Base-by-base conservation (phyloP, 1,284 basidiomycete species). In the Rhodotorula sp. region DNA sequence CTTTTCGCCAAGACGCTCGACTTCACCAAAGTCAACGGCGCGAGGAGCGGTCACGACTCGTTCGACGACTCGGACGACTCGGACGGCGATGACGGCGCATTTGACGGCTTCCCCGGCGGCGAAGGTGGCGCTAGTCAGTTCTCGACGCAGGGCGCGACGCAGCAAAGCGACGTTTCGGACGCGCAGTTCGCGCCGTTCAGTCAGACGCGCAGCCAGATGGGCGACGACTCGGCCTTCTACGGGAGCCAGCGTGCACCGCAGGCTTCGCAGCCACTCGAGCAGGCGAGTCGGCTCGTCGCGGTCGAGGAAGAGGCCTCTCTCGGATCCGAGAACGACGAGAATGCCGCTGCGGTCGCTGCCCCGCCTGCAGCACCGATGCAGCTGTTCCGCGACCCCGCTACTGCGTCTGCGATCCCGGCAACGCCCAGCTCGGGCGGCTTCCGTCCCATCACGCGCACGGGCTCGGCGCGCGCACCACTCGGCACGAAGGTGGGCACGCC, bases 1-100 rank as follows among this genome's bases (percentile, higher is more conserved):
- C 71, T 75, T 45, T 69, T 77, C 63, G 69, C 72, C 52, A 70
- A 71, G 50, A 76, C 74, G 19, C 69, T 76, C 64, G 67, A 76
- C 50, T 72, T 76, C 48, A 70, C 62, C 49, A 64, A 66, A 27
- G 27, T 72, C 66, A 63, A 67, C 57, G 72, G 74, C 78, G 59
- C 57, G 10, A 60, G 56, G 34, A 49, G 66, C 23, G 64, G 50
- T 13, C 78, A 81, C 55, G 73, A 70, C 21, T 74, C 71, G 25
- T 62, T 65, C 58, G 68, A 74, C 17, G 74, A 72, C 27, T 60
- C 58, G 58, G 58, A 60, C 58, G 55, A 56, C 41, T 67, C 71
- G 7, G 61, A 70, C 19, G 68, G 61, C 14, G 66, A 69, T 13
- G 68, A 68, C 17, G 53, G 61, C n/a, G 16, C 49, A 2, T 72